A percentile compares a stretch with the other conserved stretches of the same genome.
Evolutionary conservation across 1,284 basidiomycete species (phyloP).

Genomic region (Ganoderma boninense): DNA sequence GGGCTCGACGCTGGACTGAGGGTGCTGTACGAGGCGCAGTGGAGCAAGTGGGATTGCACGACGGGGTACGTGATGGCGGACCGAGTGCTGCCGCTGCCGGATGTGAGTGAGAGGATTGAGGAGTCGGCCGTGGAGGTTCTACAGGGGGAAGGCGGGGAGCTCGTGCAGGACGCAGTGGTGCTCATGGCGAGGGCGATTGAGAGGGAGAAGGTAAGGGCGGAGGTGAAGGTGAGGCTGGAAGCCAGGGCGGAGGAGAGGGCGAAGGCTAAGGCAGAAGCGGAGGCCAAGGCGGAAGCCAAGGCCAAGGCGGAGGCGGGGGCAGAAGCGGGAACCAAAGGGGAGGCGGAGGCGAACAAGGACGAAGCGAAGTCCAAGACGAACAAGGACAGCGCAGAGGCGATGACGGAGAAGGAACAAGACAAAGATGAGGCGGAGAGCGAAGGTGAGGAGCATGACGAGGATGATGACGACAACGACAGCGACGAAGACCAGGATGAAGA

Average conservation of each 20-base stretch:
- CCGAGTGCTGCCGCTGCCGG: slow-evolving; percentile 5
- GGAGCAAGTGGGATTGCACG: background rate
- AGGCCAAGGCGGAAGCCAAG: background rate
- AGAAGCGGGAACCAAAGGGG: too few relatives aligned
- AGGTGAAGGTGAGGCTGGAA: background rate
- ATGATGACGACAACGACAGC: background rate
- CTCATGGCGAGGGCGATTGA: background rate
- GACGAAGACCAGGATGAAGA: background rate
- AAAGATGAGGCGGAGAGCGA: background rate
- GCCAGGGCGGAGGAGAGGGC: background rate
- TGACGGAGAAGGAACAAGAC: background rate
- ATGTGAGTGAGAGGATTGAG: background rate
- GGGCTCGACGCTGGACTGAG: slow-evolving; percentile 25
- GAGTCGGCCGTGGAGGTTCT: slow-evolving; percentile 3
- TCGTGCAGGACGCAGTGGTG: background rate
- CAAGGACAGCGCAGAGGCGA: too few relatives aligned
- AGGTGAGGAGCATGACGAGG: background rate
- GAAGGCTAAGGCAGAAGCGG: background rate
- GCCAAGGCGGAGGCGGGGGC: too few relatives aligned
- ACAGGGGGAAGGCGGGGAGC: background rate
- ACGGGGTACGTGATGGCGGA: slow-evolving; percentile 16
- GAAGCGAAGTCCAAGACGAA: too few relatives aligned
- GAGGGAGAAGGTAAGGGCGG: background rate
- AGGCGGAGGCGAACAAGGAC: background rate
- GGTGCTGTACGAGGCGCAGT: slow-evolving; percentile 20